Conservation (phyloP, 805 yeast genomes). For the Saccharomycopsis malanga region DNA sequence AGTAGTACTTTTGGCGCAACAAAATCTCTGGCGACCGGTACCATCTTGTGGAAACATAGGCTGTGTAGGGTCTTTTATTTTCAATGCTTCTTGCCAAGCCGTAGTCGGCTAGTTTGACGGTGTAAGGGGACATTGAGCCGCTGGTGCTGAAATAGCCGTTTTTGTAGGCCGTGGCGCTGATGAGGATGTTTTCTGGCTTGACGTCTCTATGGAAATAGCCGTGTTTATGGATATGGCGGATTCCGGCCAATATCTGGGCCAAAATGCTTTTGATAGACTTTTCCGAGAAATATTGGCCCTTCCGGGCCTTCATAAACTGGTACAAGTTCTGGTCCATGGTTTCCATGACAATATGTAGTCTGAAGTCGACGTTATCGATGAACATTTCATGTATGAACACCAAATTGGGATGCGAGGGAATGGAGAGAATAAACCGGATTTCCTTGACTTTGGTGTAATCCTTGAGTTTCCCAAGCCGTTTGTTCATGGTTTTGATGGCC, state of each 20-base stretch:
- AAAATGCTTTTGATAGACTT: constrained; percentile 58
- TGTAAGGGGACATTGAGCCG: constrained; percentile 30
- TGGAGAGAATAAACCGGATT: constrained; percentile 54
- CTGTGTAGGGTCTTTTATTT: constrained; percentile 53
- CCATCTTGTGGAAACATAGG: constrained; percentile 82
- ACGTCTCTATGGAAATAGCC: constrained; percentile 81
- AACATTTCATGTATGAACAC: constrained; percentile 76
- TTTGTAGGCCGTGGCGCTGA: constrained; percentile 46
- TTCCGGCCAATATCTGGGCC: constrained; percentile 66
- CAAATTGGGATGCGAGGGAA: constrained; percentile 65
- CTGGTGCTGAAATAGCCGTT: constrained; percentile 28
- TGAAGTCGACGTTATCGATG: constrained; percentile 51
- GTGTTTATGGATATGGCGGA: constrained; percentile 70
- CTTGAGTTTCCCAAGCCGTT: constrained; percentile 42
- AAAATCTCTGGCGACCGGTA: constrained; percentile 78
- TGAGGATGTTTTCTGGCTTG: constrained; percentile 87
- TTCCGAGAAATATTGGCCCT: constrained; percentile 45
- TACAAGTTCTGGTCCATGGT: constrained; percentile 75
- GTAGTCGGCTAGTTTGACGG: constrained; percentile 72
- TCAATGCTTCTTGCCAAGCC: constrained; percentile 63
- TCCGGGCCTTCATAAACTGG: constrained; percentile 65
- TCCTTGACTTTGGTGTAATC: constrained; percentile 59
- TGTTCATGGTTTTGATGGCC: constrained; percentile 78
- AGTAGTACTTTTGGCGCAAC: constrained; percentile 53
- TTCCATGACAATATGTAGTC: constrained; percentile 83